These are phyloP conservation scores for Cystobasidium ongulense DNA, from an alignment of 768 basidiomycete species.

Conservation along the genomic window DNA sequence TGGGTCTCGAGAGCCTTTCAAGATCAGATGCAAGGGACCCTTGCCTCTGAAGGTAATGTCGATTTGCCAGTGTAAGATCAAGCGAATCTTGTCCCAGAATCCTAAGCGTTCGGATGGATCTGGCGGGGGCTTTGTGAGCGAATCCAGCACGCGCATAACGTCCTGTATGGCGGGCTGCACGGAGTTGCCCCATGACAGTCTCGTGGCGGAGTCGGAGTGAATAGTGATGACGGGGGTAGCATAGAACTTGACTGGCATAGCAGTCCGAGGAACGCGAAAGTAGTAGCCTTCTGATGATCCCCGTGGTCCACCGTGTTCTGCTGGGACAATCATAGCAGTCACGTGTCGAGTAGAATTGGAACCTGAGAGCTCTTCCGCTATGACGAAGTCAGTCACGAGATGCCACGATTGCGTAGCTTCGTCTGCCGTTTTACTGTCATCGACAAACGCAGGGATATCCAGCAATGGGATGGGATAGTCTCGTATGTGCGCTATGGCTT, in stretches of 20 bases:
- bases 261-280: slow-evolving; percentile 65
- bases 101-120: slow-evolving; percentile 77
- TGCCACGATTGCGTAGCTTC: slow-evolving; percentile 50
- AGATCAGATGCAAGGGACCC: slow-evolving; percentile 64
- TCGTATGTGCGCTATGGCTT: slow-evolving; percentile 60
- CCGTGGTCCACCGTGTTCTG: slow-evolving; percentile 50
- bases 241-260: slow-evolving; percentile 92
- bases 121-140: slow-evolving; percentile 63
- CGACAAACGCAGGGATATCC: slow-evolving; percentile 52
- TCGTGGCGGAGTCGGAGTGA: slow-evolving; percentile 57
- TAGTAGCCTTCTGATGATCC: neutral
- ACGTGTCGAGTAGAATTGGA: slow-evolving; percentile 45
- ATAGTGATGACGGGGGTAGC: slow-evolving; percentile 65
- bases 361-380: slow-evolving; percentile 74
- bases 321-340: slow-evolving; percentile 57
- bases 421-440: slow-evolving; percentile 40
- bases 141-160: slow-evolving; percentile 71
- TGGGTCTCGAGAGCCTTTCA: slow-evolving; percentile 85
- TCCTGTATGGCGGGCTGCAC: slow-evolving; percentile 80
- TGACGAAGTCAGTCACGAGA: slow-evolving; percentile 68
- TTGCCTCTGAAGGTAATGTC: slow-evolving; percentile 55
- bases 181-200: slow-evolving; percentile 81
- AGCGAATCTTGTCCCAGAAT: slow-evolving; percentile 91
- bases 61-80: slow-evolving; percentile 76
- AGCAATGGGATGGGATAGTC: slow-evolving; percentile 83